phyloP scores from a whole-genome alignment of 1,284 basidiomycete genomes.

The Apiotrichum akiyoshidainum region DNA sequence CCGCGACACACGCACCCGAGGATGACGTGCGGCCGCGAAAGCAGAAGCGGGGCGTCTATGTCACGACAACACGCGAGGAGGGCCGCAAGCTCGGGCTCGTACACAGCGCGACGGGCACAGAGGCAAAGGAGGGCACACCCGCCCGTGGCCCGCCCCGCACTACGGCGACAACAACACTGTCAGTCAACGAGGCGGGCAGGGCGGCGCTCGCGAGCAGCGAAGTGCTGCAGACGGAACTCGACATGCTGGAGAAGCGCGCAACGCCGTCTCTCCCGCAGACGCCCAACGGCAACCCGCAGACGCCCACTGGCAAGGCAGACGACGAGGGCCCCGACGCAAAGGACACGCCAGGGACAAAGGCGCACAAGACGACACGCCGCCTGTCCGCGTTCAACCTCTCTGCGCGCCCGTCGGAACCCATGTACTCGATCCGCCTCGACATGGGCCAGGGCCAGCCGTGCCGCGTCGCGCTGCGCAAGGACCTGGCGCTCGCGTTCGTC shows the following conservation, averaged over 20 bases:
- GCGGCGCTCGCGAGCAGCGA: conserved; percentile 31
- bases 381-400: conserved; percentile 33
- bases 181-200: conserved; percentile 29
- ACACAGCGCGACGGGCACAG: conserved; percentile 30
- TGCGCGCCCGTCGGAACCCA: conserved; percentile 25
- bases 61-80: conserved; percentile 35
- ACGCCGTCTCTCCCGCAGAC: background rate
- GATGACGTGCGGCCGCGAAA: background rate
- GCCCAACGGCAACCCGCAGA: conserved; percentile 9
- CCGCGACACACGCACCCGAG: background rate
- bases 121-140: conserved; percentile 20
- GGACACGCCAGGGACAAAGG: conserved; percentile 28
- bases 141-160: conserved; percentile 25
- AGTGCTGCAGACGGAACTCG: conserved; percentile 39
- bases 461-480: conserved; percentile 44
- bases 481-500: conserved; percentile 39
- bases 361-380: conserved; percentile 27
- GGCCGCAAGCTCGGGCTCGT: conserved; percentile 41
- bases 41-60: conserved; percentile 28
- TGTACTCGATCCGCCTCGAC: conserved; percentile 43
- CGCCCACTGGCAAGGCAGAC: conserved; percentile 19
- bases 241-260: conserved; percentile 24
- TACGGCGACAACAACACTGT: conserved; percentile 29
- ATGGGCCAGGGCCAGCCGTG: conserved; percentile 27
- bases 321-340: conserved; percentile 16